A percentile compares a stretch with the other conserved stretches of the same genome.
phyloP scores from a whole-genome alignment of 2,329 filamentous ascomycete species.

The Aspergillus calidoustus region DNA sequence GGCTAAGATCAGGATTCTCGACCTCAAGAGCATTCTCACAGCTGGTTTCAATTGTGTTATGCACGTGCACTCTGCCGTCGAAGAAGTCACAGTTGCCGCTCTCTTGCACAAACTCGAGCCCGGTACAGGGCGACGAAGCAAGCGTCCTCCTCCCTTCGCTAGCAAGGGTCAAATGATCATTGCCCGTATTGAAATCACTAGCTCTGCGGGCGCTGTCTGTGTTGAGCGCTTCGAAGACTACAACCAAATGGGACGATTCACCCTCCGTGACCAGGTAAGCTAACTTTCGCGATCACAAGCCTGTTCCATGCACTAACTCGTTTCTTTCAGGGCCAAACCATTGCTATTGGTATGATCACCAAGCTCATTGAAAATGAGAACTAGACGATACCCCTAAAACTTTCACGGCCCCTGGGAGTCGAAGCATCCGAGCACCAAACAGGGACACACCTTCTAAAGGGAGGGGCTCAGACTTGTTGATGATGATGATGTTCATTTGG shows the following conservation, averaged over 20 bases:
- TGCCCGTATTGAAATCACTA: constrained; percentile 84
- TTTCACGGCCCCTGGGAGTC: constrained; percentile 9
- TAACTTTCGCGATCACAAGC: not conserved
- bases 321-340: constrained; percentile 81
- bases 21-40: constrained; percentile 90
- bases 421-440: not conserved
- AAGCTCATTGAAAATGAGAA: constrained; percentile 66
- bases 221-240: constrained; percentile 96
- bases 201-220: constrained; percentile 84
- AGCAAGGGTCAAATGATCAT: constrained; percentile 83
- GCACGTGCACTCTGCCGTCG: constrained; percentile 95
- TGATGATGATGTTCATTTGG: constrained; percentile 38
- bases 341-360: constrained; percentile 98
- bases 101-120: constrained; percentile 95
- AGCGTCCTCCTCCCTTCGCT: constrained; percentile 88
- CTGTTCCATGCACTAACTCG: constrained; percentile 18
- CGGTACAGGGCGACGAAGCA: constrained; percentile 90
- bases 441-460: constrained; percentile 10
- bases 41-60: constrained; percentile 98
- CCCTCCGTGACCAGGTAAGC: constrained; percentile 80
- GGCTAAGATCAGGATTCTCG: constrained; percentile 93
- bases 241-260: constrained; percentile 89
- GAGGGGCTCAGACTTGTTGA: constrained; percentile 32
- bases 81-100: constrained; percentile 90
- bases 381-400: constrained; percentile 4